phyloP scores from a whole-genome alignment of 1,284 basidiomycete genomes.

The Ceratobasidium theobromae region DNA sequence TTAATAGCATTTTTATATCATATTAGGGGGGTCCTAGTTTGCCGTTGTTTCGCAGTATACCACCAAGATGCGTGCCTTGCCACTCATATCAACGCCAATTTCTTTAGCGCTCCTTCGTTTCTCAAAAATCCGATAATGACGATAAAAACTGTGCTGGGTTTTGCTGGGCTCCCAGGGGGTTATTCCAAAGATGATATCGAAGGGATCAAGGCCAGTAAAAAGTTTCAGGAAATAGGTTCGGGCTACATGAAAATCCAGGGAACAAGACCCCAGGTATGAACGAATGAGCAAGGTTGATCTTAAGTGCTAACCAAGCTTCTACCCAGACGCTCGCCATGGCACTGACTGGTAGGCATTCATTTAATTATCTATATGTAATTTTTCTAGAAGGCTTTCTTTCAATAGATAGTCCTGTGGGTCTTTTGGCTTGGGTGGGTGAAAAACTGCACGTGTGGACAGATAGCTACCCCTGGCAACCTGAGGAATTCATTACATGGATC shows the following conservation, averaged over 20 bases:
- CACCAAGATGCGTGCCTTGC: conserved; percentile 35
- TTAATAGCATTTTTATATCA: neutral
- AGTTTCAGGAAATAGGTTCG: conserved; percentile 21
- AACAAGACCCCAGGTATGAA: conserved; percentile 36
- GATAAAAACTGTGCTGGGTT: conserved; percentile 31
- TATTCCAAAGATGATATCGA: conserved; percentile 35
- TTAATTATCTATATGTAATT: too few species aligned
- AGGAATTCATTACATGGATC: conserved; percentile 36
- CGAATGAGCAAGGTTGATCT: neutral
- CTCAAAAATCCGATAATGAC: conserved; percentile 30
- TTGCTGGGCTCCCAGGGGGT: conserved; percentile 34
- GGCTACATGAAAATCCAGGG: conserved; percentile 35
- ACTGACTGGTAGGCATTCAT: conserved; percentile 30
- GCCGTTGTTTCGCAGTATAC: conserved; percentile 34
- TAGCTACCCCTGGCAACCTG: conserved; percentile 36
- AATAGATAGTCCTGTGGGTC: conserved; percentile 35
- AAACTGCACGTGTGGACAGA: conserved; percentile 36
- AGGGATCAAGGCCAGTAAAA: conserved; percentile 12
- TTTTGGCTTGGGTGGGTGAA: conserved; percentile 37
- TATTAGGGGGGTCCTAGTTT: conserved; percentile 35
- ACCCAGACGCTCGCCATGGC: conserved; percentile 36
- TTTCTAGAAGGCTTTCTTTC: too few species aligned
- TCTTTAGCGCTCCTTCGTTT: conserved; percentile 22
- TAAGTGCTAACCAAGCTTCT: neutral
- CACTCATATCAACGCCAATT: conserved; percentile 35